phyloP scores from a whole-genome alignment of 495 filamentous ascomycete species.

The Cercophora newfieldiana region DNA sequence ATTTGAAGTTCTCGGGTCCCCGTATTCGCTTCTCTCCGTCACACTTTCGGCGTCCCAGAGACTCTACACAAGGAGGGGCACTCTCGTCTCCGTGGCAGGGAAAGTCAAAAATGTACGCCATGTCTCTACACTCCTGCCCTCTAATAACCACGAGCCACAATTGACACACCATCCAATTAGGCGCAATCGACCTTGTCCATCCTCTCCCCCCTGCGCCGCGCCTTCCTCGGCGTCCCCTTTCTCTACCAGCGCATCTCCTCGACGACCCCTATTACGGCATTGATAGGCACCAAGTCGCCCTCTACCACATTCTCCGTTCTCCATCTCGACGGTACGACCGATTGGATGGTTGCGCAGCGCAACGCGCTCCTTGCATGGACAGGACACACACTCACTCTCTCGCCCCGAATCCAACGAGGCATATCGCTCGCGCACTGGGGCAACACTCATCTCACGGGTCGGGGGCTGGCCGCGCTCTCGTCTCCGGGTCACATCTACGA shows the following conservation, averaged over 20 bases:
- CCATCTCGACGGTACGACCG: conserved; percentile 87
- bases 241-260: conserved; percentile 89
- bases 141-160: too few species aligned
- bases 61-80: conserved; percentile 87
- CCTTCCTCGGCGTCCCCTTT: conserved; percentile 81
- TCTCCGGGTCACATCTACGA: conserved; percentile 87
- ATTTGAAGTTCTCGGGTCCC: conserved; percentile 87
- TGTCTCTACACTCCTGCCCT: not conserved
- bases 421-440: conserved; percentile 89
- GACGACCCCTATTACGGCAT: conserved; percentile 77
- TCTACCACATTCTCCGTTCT: conserved; percentile 82
- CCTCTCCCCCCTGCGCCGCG: conserved; percentile 76
- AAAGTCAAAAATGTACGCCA: conserved; percentile 77
- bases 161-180: conserved; percentile 43
- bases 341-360: conserved; percentile 90
- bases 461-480: conserved; percentile 80
- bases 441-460: conserved; percentile 78
- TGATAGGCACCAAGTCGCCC: conserved; percentile 83
- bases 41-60: conserved; percentile 89
- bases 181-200: conserved; percentile 84
- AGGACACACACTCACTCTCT: conserved; percentile 77
- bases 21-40: conserved; percentile 90
- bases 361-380: conserved; percentile 92
- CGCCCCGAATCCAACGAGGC: conserved; percentile 69
- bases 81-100: conserved; percentile 84